Conservation (phyloP, 257 asterid species). For the Paulownia fortunei region DNA sequence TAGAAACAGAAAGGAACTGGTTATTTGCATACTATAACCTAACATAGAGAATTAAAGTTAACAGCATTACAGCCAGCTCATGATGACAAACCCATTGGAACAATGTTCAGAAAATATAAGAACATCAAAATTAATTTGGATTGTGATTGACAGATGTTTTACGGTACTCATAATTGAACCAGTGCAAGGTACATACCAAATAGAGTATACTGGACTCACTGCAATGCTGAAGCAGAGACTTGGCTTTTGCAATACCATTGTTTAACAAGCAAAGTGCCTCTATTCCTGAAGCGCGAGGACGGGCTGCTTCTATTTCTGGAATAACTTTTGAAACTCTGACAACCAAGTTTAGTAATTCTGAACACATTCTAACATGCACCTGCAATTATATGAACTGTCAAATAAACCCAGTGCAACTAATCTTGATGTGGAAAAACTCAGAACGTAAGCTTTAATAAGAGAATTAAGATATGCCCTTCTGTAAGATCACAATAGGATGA, state of each 20-base stretch:
- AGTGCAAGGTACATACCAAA: constrained; percentile 57
- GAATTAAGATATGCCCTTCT: neutral
- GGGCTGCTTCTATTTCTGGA: constrained; percentile 78
- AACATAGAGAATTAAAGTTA: neutral
- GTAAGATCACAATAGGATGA: neutral
- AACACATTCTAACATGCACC: constrained; percentile 85
- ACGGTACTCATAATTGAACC: constrained; percentile 1
- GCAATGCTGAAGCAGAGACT: constrained; percentile 64
- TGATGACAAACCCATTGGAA: neutral
- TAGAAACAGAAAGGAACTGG: neutral
- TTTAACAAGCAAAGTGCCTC: constrained; percentile 74
- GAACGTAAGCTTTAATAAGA: neutral
- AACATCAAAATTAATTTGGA: neutral
- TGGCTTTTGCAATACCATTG: constrained; percentile 67
- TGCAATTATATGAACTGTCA: constrained; percentile 39
- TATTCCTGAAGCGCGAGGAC: constrained; percentile 88
- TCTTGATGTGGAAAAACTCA: neutral
- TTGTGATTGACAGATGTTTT: neutral
- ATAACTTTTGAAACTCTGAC: constrained; percentile 47
- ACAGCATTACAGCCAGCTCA: neutral
- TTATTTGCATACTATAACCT: neutral
- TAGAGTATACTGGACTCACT: constrained; percentile 87
- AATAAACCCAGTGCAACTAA: no score
- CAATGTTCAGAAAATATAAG: neutral
- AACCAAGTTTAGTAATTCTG: constrained; percentile 56